A percentile compares a stretch with the other conserved stretches of the same genome.
phyloP scores from a whole-genome alignment of 169 alveolate species.

The Plasmodium vinckei region DNA sequence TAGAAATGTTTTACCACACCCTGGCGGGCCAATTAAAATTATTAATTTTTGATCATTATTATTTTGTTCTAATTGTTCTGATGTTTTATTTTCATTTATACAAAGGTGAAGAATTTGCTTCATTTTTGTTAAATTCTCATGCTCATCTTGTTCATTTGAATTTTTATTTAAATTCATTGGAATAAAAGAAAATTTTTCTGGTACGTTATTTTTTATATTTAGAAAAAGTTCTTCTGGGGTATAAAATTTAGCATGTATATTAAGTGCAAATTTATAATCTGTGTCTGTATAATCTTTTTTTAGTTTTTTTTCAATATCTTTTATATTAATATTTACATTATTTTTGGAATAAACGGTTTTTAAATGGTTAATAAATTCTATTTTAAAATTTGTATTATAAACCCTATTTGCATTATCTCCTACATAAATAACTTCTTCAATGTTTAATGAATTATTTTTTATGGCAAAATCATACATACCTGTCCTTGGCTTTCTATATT shows the following conservation, averaged over 20 bases:
- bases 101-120: neutral
- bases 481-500: conserved; percentile 77
- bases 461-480: conserved; percentile 84
- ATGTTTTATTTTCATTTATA: neutral
- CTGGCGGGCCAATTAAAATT: conserved; percentile 57
- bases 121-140: neutral
- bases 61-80: neutral
- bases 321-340: conserved; percentile 74
- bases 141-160: conserved; percentile 6
- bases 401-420: conserved; percentile 87
- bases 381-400: conserved; percentile 60
- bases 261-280: conserved; percentile 83
- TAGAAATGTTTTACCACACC: conserved; percentile 59
- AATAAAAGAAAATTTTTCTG: conserved; percentile 35
- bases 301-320: conserved; percentile 76
- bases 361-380: conserved; percentile 66
- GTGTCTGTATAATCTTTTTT: conserved; percentile 82
- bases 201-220: conserved; percentile 43
- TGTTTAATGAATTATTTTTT: conserved; percentile 68
- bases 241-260: conserved; percentile 77
- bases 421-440: conserved; percentile 79
- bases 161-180: conserved; percentile 39
- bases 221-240: conserved; percentile 83
- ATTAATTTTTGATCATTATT: conserved; percentile 29
- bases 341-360: conserved; percentile 57